Conservation (phyloP, 1,139 yeast genomes). For the Lodderomyces parapsilosis region DNA sequence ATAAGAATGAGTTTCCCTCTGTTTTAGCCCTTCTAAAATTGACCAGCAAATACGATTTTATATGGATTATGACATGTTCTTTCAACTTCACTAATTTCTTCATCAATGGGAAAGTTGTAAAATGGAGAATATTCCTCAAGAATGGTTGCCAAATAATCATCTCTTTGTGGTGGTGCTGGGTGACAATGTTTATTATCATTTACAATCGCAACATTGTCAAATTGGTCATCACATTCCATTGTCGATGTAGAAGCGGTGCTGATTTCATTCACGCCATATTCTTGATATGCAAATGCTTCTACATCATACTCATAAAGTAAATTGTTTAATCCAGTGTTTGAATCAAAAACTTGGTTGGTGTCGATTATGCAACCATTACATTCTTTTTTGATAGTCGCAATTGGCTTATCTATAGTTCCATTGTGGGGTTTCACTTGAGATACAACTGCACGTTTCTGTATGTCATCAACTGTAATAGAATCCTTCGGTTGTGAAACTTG, state of each 20-base stretch:
- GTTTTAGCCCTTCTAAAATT: background rate
- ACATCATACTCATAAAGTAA: background rate
- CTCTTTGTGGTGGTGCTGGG: background rate
- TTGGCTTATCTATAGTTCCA: too few species aligned
- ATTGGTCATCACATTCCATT: background rate
- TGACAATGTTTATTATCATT: background rate
- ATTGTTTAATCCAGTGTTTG: background rate
- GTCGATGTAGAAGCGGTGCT: background rate
- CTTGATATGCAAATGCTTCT: background rate
- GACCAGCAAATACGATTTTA: background rate
- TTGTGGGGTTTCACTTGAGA: too few species aligned
- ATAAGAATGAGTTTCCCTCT: background rate
- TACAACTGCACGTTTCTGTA: too few species aligned
- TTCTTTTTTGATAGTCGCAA: too few species aligned
- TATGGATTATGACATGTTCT: background rate
- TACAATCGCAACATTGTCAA: background rate
- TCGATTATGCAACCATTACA: too few species aligned
- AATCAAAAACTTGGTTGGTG: too few species aligned
- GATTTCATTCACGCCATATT: background rate
- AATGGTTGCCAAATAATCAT: background rate
- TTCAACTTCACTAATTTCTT: background rate
- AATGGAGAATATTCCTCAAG: constrained; percentile 2
- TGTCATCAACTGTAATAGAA: too few species aligned
- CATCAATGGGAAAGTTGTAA: background rate
- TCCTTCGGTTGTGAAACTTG: too few species aligned